phyloP scores from a whole-genome alignment of 164 flowering plant species.

The Platanus orientalis region DNA sequence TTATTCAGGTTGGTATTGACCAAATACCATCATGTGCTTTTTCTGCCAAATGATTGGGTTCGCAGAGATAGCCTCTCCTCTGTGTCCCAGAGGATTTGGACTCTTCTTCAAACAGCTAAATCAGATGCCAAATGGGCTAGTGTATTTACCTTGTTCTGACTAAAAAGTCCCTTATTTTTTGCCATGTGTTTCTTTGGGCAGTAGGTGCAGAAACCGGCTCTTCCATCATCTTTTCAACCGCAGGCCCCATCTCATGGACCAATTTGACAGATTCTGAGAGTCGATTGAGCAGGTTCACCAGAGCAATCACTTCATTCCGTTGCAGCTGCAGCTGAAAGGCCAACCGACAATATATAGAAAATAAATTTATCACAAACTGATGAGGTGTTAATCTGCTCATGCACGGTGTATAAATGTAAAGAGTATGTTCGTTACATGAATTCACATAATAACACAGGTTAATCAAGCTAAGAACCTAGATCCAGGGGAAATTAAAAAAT shows the following conservation, averaged over 20 bases:
- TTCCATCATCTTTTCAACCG: constrained; percentile 36
- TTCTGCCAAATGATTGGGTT: too few relatives aligned
- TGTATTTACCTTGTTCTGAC: constrained; percentile 15
- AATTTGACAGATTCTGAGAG: constrained; percentile 80
- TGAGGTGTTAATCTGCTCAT: too few relatives aligned
- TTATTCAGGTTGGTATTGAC: too few relatives aligned
- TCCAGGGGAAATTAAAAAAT: neutral
- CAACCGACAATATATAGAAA: neutral
- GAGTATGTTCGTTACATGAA: neutral
- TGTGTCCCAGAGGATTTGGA: neutral
- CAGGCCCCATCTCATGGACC: constrained; percentile 62
- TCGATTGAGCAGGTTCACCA: constrained; percentile 76
- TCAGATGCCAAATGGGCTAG: too few relatives aligned
- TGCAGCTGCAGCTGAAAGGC: constrained; percentile 73
- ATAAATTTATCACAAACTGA: too few relatives aligned
- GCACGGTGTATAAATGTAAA: too few relatives aligned
- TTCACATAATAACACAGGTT: neutral
- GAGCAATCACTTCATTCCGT: constrained; percentile 92
- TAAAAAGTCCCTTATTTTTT: constrained; percentile 21
- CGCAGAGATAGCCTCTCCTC: neutral
- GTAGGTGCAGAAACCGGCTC: constrained; percentile 18
- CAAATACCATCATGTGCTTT: too few relatives aligned
- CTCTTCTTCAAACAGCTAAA: neutral
- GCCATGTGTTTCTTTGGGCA: constrained; percentile 18
- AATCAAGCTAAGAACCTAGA: neutral